Evolutionary conservation across 352 stramenopile species (phyloP), one percentile per base, ranked within the genome.

Genomic region (Thraustochytrium sp.): DNA sequence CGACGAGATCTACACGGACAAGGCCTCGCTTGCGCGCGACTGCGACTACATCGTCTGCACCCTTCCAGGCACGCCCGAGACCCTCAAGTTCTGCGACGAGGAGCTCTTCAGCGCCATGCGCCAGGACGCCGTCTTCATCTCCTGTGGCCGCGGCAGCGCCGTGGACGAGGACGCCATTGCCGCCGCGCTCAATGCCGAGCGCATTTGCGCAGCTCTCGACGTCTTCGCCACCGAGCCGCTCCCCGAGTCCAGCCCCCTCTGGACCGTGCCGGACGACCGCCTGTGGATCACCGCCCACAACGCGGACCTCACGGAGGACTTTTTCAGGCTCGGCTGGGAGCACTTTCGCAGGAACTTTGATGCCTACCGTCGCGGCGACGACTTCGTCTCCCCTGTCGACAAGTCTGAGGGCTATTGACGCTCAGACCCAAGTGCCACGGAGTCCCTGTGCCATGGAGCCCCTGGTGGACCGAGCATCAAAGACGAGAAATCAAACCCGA

Each of bases 251-350:
- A 82, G 46, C 4, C 8, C 51, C 26, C 64, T 86, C 36, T 86
- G 83, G 83, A 26, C 13, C n/a, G 36, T 82, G 5, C 44, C 42
- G 9, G 68, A 46, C 18, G 83, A 86, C 78, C 11, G 37, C n/a
- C 11, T 86, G 16, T 42, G 77, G 11, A 18, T 86, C 13, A 85
- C 83, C 29, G 55, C 83, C 21, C 83, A 86, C 68, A 86, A 86
- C 59, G 83, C 83, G 9, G 83, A 86, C 65, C 26, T 85, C 0
- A 86, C 83, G 8, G 83, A 73, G n/a, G 83, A 86, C 48, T 86
- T 84, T 63, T 82, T 80, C 51, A 21, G 82, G n/a, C 64, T 86
- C 29, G 83, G 83, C 48, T 86, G 75, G 75, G 26, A 75, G 9
- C 37, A 54, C 36, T 86, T 64, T n/a, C 23, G 8, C 11, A 73